phyloP scores from a whole-genome alignment of 768 basidiomycete species.

The Asterophora lycoperdoides region DNA sequence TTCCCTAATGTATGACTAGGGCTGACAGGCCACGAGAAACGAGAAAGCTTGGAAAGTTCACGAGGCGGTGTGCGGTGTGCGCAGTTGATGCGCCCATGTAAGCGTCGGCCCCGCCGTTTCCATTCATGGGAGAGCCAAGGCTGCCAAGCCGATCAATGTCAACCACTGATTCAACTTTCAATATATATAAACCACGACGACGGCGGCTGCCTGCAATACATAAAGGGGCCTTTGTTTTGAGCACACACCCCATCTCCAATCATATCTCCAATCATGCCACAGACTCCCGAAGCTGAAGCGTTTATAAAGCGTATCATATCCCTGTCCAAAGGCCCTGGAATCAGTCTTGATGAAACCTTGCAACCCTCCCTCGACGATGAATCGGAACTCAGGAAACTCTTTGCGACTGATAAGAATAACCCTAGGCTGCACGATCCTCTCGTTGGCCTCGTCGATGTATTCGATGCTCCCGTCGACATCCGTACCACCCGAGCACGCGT shows the following conservation, averaged over 20 bases:
- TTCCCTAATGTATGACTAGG: no score
- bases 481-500: slow-evolving; percentile 48
- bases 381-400: slow-evolving; percentile 48
- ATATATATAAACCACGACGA: no score
- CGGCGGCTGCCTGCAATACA: background rate
- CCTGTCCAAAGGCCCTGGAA: slow-evolving; percentile 20
- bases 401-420: slow-evolving; percentile 48
- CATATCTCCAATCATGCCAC: slow-evolving; percentile 15
- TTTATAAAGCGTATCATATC: slow-evolving; percentile 21
- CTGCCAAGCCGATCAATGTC: no score
- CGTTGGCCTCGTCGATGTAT: slow-evolving; percentile 59
- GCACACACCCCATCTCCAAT: background rate
- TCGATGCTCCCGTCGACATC: slow-evolving; percentile 45
- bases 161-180: no score
- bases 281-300: slow-evolving; percentile 22
- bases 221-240: background rate
- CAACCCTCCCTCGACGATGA: slow-evolving; percentile 56
- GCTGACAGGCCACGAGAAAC: no score
- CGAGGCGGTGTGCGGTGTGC: no score
- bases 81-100: background rate
- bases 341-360: slow-evolving; percentile 42
- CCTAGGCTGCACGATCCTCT: slow-evolving; percentile 41
- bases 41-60: no score
- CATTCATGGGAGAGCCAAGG: background rate
- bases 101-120: background rate